Conservation (phyloP, 441 rosid species). For the Corymbia citriodora region DNA sequence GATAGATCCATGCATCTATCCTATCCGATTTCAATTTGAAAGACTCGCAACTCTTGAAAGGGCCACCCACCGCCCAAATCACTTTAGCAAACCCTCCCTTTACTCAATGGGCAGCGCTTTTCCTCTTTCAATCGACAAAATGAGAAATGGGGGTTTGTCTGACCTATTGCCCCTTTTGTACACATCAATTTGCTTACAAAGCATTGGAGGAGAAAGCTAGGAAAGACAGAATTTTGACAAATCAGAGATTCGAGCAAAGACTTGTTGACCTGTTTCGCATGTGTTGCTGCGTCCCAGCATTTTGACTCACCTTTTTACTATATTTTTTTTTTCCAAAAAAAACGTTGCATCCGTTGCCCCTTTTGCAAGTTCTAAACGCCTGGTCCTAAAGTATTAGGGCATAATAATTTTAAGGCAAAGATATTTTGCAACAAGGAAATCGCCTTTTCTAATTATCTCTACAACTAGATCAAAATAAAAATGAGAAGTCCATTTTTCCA, state of each 20-base stretch:
- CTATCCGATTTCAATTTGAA: too few relatives aligned
- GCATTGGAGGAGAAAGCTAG: neutral
- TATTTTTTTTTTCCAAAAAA: neutral
- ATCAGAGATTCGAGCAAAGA: neutral
- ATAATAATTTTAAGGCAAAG: neutral
- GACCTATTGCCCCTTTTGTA: too few relatives aligned
- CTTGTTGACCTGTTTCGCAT: too few relatives aligned
- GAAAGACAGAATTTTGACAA: neutral
- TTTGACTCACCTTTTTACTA: neutral
- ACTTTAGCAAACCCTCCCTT: too few relatives aligned
- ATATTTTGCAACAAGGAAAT: neutral
- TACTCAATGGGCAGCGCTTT: too few relatives aligned
- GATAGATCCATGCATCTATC: too few relatives aligned
- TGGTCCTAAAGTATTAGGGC: fast-evolving
- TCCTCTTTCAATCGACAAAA: too few relatives aligned
- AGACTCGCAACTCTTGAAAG: too few relatives aligned
- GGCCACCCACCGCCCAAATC: too few relatives aligned
- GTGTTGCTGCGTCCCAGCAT: neutral
- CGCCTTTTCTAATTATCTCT: neutral
- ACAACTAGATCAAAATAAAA: neutral
- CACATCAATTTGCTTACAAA: neutral
- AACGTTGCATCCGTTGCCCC: neutral
- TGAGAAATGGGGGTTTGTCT: too few relatives aligned
- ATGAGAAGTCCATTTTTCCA: neutral
- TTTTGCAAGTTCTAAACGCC: neutral